These are phyloP conservation scores for Xylariaceae sp. DNA, from an alignment of 2,329 filamentous ascomycete genomes.

Conservation along the genomic window DNA sequence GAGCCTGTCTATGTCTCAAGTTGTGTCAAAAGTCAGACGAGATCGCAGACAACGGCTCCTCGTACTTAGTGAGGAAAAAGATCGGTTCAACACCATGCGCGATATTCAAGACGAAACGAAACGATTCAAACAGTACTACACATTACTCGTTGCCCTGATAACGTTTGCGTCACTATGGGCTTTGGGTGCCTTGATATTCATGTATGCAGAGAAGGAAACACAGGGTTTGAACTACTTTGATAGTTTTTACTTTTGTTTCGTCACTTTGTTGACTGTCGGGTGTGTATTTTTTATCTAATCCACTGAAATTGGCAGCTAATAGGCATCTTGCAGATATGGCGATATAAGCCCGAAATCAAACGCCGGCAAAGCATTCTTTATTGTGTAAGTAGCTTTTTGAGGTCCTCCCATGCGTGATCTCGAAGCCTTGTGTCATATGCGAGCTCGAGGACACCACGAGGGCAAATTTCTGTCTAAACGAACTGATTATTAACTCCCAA, in stretches of 20 bases:
- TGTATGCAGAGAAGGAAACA: slow-evolving; percentile 4
- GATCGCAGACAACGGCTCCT: slow-evolving; percentile 2
- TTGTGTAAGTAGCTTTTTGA: slow-evolving; percentile 1
- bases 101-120: slow-evolving; percentile 8
- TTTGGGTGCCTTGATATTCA: slow-evolving; percentile 10
- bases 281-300: not conserved
- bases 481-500: too few relatives aligned
- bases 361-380: slow-evolving; percentile 9
- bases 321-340: slow-evolving; percentile 1
- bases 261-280: slow-evolving; percentile 9
- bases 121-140: slow-evolving; percentile 11
- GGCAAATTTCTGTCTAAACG: too few relatives aligned
- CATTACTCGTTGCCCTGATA: not conserved
- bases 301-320: not conserved
- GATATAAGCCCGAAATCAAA: slow-evolving; percentile 8
- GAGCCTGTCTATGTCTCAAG: not conserved
- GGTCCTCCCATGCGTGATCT: too few relatives aligned
- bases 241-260: slow-evolving; percentile 14
- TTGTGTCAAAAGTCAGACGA: not conserved
- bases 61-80: slow-evolving; percentile 6
- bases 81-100: slow-evolving; percentile 12
- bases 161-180: slow-evolving; percentile 4
- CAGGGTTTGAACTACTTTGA: slow-evolving; percentile 10
- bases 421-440: too few relatives aligned
- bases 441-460: too few relatives aligned